Conservation (phyloP, 176 grass and related monocot genomes). For the Tillandsia leiboldiana region DNA sequence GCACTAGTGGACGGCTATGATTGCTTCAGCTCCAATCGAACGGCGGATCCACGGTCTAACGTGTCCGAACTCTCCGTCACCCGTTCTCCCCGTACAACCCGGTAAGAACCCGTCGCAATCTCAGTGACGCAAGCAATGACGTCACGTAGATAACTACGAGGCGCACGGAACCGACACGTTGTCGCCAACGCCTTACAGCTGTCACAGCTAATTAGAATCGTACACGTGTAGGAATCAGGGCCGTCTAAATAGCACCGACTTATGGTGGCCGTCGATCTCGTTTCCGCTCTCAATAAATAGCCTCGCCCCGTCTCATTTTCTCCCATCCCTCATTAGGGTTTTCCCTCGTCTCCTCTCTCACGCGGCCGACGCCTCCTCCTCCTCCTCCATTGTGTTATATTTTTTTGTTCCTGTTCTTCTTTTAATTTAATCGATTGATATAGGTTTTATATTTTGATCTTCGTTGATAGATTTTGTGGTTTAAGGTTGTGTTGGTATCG, state of each 20-base stretch:
- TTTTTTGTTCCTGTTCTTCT: not conserved
- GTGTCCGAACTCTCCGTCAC: not conserved
- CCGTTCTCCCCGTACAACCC: not conserved
- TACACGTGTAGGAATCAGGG: not conserved
- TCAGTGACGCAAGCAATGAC: conserved; percentile 40
- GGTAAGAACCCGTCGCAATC: too few species aligned
- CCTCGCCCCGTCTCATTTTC: not conserved
- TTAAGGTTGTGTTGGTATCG: too few species aligned
- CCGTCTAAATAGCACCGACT: not conserved
- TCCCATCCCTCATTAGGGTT: not conserved
- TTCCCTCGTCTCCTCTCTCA: not conserved
- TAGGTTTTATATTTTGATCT: too few species aligned
- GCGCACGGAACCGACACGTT: too few species aligned
- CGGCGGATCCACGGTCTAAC: not conserved
- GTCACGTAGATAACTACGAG: not conserved
- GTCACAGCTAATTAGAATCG: not conserved
- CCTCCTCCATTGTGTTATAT: not conserved
- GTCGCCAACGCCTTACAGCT: not conserved
- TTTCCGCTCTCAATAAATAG: not conserved
- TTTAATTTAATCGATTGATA: not conserved
- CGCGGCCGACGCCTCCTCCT: not conserved
- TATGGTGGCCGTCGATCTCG: not conserved
- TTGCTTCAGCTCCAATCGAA: too few species aligned
- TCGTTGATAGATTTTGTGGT: too few species aligned
- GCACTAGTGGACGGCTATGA: too few species aligned